These are phyloP conservation scores for Claviceps pusilla DNA, from an alignment of 2,329 filamentous ascomycete species.

Conservation along the genomic window DNA sequence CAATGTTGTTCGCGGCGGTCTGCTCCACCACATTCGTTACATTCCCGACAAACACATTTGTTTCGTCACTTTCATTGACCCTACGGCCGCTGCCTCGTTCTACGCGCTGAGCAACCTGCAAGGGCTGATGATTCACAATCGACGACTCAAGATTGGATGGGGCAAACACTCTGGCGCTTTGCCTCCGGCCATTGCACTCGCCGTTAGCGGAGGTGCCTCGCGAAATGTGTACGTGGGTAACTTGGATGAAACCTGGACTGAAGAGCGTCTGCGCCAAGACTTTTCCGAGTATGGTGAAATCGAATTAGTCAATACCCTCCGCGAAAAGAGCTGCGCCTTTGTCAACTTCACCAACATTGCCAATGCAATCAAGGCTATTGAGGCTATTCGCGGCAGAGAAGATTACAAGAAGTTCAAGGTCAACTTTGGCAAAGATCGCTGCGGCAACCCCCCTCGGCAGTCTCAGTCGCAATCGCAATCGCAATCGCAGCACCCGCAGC, in stretches of 20 bases:
- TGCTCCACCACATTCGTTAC: constrained; percentile 95
- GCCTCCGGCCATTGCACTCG: constrained; percentile 86
- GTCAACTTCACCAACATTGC: constrained; percentile 99
- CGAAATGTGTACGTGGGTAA: constrained; percentile 97
- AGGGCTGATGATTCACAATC: constrained; percentile 97
- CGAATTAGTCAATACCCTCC: constrained; percentile 86
- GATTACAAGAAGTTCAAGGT: constrained; percentile 99
- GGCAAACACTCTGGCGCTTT: constrained; percentile 96
- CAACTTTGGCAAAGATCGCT: constrained; percentile 98
- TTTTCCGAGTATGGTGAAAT: constrained; percentile 97
- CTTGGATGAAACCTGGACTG: constrained; percentile 90
- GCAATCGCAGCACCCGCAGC: constrained; percentile 33
- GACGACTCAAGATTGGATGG: constrained; percentile 96
- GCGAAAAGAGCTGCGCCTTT: constrained; percentile 98
- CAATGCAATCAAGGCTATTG: constrained; percentile 98
- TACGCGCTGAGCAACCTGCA: constrained; percentile 96
- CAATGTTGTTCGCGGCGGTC: constrained; percentile 89
- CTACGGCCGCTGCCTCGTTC: constrained; percentile 92
- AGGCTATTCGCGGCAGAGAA: constrained; percentile 83
- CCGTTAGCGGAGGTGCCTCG: constrained; percentile 92
- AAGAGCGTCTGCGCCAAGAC: constrained; percentile 88
- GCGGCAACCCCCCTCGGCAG: constrained; percentile 89
- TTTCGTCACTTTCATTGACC: constrained; percentile 98
- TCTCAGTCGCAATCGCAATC: constrained; percentile 25
- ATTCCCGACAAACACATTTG: constrained; percentile 99